A percentile compares a stretch with the other conserved stretches of the same genome.
These are phyloP conservation scores for Hericium alpestre DNA, from an alignment of 768 basidiomycete species.

Conservation along the genomic window DNA sequence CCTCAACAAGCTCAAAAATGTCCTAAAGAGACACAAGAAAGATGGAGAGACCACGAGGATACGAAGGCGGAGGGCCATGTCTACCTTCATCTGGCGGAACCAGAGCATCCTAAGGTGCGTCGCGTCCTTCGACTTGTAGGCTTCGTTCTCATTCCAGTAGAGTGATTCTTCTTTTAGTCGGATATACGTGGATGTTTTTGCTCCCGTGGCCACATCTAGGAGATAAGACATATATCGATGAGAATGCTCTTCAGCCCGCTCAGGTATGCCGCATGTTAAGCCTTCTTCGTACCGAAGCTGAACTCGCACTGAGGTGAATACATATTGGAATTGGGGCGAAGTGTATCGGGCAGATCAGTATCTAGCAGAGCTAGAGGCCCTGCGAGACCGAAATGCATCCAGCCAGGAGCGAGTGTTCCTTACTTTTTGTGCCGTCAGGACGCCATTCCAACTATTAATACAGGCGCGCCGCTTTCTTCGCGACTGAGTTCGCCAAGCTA, in stretches of 20 bases:
- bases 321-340: slow-evolving; percentile 86
- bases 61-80: slow-evolving; percentile 6
- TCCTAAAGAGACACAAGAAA: neutral
- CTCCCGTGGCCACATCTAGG: slow-evolving; percentile 61
- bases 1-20: neutral
- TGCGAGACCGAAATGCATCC: slow-evolving; percentile 54
- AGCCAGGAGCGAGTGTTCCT: slow-evolving; percentile 53
- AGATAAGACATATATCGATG: slow-evolving; percentile 74
- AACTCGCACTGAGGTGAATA: slow-evolving; percentile 55
- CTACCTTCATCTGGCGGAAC: slow-evolving; percentile 1
- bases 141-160: slow-evolving; percentile 25
- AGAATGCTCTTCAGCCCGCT: slow-evolving; percentile 89
- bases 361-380: slow-evolving; percentile 53
- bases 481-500: slow-evolving; percentile 56
- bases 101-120: slow-evolving; percentile 8
- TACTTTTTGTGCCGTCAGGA: neutral
- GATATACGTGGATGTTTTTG: slow-evolving; percentile 76
- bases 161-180: slow-evolving; percentile 44
- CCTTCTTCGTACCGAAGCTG: neutral
- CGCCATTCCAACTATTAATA: slow-evolving; percentile 1
- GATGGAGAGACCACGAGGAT: neutral
- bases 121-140: neutral
- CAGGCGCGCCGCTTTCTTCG: slow-evolving; percentile 59
- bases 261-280: slow-evolving; percentile 43
- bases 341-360: slow-evolving; percentile 82